These are phyloP conservation scores for Geranium brycei DNA, from an alignment of 345 rosid genomes.

Conservation along the genomic window DNA sequence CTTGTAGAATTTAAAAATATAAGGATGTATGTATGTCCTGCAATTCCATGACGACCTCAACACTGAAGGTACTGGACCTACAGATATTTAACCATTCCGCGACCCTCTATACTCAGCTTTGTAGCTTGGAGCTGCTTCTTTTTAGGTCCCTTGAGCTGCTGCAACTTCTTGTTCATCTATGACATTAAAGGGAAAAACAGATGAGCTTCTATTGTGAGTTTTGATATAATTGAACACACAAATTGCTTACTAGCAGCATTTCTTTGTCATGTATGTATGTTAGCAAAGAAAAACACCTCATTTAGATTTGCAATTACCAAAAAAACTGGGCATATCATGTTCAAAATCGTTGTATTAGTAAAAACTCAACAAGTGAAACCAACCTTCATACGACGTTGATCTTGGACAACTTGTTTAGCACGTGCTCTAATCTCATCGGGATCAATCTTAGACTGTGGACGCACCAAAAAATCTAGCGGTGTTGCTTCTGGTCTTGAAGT, in stretches of 20 bases:
- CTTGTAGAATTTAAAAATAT: too few relatives aligned
- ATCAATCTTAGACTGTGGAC: conserved; percentile 94
- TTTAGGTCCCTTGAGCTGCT: conserved; percentile 88
- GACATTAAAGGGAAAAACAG: not conserved
- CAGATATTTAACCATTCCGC: conserved; percentile 91
- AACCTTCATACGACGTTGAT: conserved; percentile 89
- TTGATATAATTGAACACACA: not conserved
- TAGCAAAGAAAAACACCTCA: too few relatives aligned
- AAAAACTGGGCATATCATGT: not conserved
- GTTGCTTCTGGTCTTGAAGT: conserved; percentile 94
- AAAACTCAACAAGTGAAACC: conserved; percentile 3
- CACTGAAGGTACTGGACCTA: conserved; percentile 2
- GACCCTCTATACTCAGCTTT: conserved; percentile 85
- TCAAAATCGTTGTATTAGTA: not conserved
- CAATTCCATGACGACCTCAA: too few relatives aligned
- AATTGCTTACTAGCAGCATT: too few relatives aligned
- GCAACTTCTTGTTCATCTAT: conserved; percentile 94
- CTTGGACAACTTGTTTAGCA: conserved; percentile 65
- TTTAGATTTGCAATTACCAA: not conserved
- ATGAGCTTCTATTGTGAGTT: not conserved
- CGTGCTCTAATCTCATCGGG: conserved; percentile 80
- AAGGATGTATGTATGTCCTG: too few relatives aligned
- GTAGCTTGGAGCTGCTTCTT: conserved; percentile 91
- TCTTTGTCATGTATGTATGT: too few relatives aligned
- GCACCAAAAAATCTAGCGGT: conserved; percentile 77